These are phyloP conservation scores for Leishmania aethiopica DNA, from an alignment of 208 protist species.

Conservation along the genomic window DNA sequence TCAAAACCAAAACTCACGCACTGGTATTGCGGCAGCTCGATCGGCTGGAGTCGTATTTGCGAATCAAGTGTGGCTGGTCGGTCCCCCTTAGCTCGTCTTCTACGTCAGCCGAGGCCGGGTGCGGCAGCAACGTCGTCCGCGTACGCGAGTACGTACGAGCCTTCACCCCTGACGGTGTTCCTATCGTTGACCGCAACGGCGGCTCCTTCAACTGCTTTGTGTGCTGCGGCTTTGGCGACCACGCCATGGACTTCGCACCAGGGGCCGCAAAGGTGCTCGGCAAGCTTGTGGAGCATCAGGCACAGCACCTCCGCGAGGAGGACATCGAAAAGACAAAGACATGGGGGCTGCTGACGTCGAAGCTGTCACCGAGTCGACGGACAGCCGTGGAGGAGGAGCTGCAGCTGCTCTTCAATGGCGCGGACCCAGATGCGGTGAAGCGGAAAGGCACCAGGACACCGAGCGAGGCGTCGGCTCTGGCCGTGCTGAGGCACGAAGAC, in stretches of 20 bases:
- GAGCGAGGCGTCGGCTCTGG: background rate
- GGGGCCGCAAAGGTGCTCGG: constrained; percentile 73
- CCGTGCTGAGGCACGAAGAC: constrained; percentile 29
- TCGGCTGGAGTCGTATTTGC: constrained; percentile 66
- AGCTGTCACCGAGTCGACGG: constrained; percentile 44
- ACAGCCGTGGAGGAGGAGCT: constrained; percentile 46
- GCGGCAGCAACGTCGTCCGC: constrained; percentile 6
- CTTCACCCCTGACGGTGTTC: constrained; percentile 85
- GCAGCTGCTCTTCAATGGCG: constrained; percentile 67
- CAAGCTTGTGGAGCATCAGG: constrained; percentile 75
- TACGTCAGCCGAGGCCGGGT: background rate
- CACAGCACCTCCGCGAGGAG: constrained; percentile 49
- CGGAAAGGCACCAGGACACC: background rate
- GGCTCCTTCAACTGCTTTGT: constrained; percentile 85
- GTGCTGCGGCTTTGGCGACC: constrained; percentile 86
- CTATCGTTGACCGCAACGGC: constrained; percentile 72
- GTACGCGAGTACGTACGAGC: constrained; percentile 58
- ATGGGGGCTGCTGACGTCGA: constrained; percentile 26
- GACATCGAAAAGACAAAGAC: constrained; percentile 39
- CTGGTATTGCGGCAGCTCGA: constrained; percentile 28
- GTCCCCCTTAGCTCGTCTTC: constrained; percentile 28
- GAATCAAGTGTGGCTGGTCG: constrained; percentile 43
- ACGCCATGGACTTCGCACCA: constrained; percentile 76
- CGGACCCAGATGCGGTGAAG: background rate
- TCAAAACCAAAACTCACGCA: constrained; percentile 13